Percentiles rank a stretch among this genome's conserved stretches.
Evolutionary conservation across 1,139 yeast genomes (phyloP).

Genomic region (Sugiyamaella sp.): DNA sequence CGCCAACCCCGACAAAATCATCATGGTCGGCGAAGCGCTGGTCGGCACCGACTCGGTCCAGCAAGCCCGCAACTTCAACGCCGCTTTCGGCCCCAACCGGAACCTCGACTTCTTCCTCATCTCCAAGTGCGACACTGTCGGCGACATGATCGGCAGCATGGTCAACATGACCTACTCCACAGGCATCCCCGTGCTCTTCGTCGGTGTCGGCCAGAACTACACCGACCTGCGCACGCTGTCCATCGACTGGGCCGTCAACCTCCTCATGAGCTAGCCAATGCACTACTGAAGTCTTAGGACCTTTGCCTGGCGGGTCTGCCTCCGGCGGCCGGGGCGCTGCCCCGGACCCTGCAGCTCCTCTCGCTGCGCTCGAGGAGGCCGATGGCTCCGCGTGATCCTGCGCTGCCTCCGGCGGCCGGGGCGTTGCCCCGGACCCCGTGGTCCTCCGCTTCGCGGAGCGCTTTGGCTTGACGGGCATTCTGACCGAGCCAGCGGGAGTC

Average conservation of each 20-base stretch:
- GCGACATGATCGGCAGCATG: constrained; percentile 95
- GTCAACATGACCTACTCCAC: constrained; percentile 98
- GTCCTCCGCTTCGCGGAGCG: not conserved
- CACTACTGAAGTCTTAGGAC: not conserved
- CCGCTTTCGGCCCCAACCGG: constrained; percentile 86
- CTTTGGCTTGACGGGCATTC: too few species aligned
- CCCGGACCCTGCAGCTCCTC: constrained; percentile 5
- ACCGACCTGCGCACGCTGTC: constrained; percentile 93
- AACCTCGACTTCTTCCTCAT: constrained; percentile 87
- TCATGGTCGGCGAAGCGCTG: constrained; percentile 98
- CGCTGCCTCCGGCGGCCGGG: constrained; percentile 9
- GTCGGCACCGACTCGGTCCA: constrained; percentile 97
- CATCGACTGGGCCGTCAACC: constrained; percentile 89
- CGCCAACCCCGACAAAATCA: constrained; percentile 93
- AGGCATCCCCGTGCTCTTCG: constrained; percentile 90
- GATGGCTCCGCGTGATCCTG: not conserved
- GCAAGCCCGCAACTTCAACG: constrained; percentile 90
- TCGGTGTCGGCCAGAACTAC: constrained; percentile 96
- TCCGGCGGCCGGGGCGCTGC: constrained; percentile 15
- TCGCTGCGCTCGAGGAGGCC: not conserved
- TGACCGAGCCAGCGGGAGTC: too few species aligned
- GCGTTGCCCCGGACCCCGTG: constrained; percentile 7
- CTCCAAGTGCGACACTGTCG: constrained; percentile 96
- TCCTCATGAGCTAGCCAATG: constrained; percentile 60
- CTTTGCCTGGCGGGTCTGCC: not conserved